Conservation (phyloP, 768 basidiomycete genomes). For the Leucocoprinus sp. region DNA sequence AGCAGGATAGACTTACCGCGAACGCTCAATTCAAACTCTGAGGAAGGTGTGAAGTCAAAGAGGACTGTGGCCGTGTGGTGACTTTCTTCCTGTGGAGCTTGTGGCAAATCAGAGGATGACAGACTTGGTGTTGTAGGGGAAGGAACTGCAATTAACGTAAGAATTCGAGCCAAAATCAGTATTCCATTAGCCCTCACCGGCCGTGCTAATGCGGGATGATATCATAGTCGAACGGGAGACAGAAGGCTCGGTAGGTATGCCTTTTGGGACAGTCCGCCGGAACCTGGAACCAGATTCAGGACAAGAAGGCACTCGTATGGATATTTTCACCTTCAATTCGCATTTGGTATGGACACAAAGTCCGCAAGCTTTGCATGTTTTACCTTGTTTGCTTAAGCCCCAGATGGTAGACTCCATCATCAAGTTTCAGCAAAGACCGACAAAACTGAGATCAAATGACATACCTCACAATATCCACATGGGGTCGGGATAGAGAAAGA, state of each 20-base stretch:
- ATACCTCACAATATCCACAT: conserved; percentile 76
- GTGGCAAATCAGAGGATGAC: conserved; percentile 46
- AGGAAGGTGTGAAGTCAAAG: conserved; percentile 69
- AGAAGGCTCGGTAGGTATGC: conserved; percentile 27
- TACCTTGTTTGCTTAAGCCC: conserved; percentile 83
- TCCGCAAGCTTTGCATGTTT: conserved; percentile 72
- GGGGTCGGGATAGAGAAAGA: conserved; percentile 81
- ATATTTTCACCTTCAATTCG: conserved; percentile 61
- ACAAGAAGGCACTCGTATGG: neutral
- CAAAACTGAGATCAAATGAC: neutral
- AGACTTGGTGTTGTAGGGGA: conserved; percentile 32
- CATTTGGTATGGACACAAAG: conserved; percentile 79
- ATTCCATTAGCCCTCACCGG: conserved; percentile 16
- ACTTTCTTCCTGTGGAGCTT: conserved; percentile 29
- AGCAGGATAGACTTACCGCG: conserved; percentile 33
- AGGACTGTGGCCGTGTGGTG: conserved; percentile 52
- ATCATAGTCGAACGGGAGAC: conserved; percentile 14
- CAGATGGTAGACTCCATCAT: conserved; percentile 64
- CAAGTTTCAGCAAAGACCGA: conserved; percentile 3
- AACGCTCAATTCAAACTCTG: conserved; percentile 68
- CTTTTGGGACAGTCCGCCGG: conserved; percentile 52
- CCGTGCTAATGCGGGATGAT: conserved; percentile 18
- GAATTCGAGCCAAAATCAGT: neutral
- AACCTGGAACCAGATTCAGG: conserved; percentile 35
- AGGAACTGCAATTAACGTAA: conserved; percentile 13